These are phyloP conservation scores for Byssoonygena ceratinophila DNA, from an alignment of 2,329 filamentous ascomycete genomes.

Conservation along the genomic window DNA sequence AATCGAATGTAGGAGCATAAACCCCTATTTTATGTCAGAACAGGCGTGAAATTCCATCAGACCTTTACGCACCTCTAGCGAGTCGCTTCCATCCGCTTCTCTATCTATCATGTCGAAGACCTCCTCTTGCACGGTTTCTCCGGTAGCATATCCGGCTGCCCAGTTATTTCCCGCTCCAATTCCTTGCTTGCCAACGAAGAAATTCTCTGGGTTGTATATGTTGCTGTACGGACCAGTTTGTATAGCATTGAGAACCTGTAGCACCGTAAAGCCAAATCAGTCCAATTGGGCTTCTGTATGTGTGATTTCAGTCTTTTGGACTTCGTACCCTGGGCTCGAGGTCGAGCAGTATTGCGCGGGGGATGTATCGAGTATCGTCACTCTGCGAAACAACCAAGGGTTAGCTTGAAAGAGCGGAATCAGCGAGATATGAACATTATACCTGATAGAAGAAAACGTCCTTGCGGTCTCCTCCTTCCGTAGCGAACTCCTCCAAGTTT, in stretches of 20 bases:
- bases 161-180: slow-evolving; percentile 95
- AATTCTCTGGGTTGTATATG: slow-evolving; percentile 99
- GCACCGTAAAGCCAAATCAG: background rate
- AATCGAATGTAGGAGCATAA: slow-evolving; percentile 98
- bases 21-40: slow-evolving; percentile 49
- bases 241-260: slow-evolving; percentile 73
- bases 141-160: slow-evolving; percentile 91
- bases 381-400: slow-evolving; percentile 45
- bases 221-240: slow-evolving; percentile 92
- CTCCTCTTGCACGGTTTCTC: slow-evolving; percentile 85
- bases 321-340: slow-evolving; percentile 69
- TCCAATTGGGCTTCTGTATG: background rate
- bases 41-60: background rate
- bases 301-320: background rate
- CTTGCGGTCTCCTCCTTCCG: slow-evolving; percentile 92
- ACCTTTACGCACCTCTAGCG: slow-evolving; percentile 56
- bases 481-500: slow-evolving; percentile 94
- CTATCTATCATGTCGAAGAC: slow-evolving; percentile 99
- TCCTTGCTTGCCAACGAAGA: slow-evolving; percentile 90
- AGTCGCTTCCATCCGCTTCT: slow-evolving; percentile 95
- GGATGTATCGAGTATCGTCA: slow-evolving; percentile 97
- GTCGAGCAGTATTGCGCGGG: slow-evolving; percentile 87
- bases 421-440: background rate
- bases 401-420: background rate
- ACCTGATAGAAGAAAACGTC: slow-evolving; percentile 96